Percentiles rank a stretch among this genome's conserved stretches.
These are phyloP conservation scores for Beauveria varroae DNA, from an alignment of 2,329 filamentous ascomycete species.

Conservation along the genomic window DNA sequence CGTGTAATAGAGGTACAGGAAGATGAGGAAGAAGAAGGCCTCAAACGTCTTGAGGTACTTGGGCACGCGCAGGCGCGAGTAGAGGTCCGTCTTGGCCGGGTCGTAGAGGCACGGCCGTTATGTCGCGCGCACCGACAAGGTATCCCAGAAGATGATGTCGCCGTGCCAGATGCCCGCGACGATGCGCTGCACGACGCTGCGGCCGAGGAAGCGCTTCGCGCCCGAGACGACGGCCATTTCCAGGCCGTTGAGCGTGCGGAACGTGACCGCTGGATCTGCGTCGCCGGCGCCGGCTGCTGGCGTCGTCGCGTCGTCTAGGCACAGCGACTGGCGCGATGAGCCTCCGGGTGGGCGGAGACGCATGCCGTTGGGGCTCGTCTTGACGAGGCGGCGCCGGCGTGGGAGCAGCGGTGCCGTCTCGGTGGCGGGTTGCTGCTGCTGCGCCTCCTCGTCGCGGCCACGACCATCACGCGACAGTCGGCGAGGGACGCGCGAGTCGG, in stretches of 20 bases:
- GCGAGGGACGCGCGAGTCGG: conserved; percentile 23
- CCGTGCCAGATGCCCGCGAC: conserved; percentile 81
- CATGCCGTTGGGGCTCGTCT: conserved; percentile 23
- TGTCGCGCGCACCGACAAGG: conserved; percentile 60
- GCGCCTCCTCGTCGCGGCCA: conserved; percentile 32
- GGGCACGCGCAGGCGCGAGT: conserved; percentile 68
- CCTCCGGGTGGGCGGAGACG: conserved; percentile 16
- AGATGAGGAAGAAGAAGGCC: conserved; percentile 69
- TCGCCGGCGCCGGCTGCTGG: conserved; percentile 42
- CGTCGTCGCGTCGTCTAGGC: conserved; percentile 47
- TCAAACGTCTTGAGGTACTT: conserved; percentile 82
- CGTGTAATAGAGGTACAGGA: conserved; percentile 76
- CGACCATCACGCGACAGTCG: conserved; percentile 10
- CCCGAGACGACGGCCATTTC: conserved; percentile 77
- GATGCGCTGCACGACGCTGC: conserved; percentile 73
- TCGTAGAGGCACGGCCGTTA: conserved; percentile 77
- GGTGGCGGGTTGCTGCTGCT: conserved; percentile 35
- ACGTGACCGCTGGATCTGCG: conserved; percentile 58
- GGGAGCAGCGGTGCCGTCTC: background rate
- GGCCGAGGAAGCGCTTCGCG: conserved; percentile 78
- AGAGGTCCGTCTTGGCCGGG: conserved; percentile 57
- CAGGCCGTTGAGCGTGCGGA: conserved; percentile 74
- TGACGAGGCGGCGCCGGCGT: background rate
- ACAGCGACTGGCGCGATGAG: conserved; percentile 29
- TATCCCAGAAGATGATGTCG: conserved; percentile 82